Evolutionary conservation across 805 yeast genomes (phyloP).

Genomic region (Blastobotrys americana): DNA sequence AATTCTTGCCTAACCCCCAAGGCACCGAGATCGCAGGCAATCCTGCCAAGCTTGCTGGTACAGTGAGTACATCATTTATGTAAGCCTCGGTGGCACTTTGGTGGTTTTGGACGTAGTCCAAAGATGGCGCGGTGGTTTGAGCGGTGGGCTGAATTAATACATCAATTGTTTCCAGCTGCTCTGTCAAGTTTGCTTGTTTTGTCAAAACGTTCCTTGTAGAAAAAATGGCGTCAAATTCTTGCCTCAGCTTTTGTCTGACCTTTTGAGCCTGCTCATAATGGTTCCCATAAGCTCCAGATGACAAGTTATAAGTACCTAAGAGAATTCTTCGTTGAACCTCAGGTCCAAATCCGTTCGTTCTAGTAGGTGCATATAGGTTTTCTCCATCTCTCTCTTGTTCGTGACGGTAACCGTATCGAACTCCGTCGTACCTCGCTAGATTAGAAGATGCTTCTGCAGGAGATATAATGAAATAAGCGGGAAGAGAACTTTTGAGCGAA

Average conservation of each 20-base stretch:
- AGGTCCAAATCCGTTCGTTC: slow-evolving; percentile 62
- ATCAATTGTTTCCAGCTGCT: slow-evolving; percentile 42
- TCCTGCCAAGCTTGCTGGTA: slow-evolving; percentile 89
- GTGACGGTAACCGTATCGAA: slow-evolving; percentile 66
- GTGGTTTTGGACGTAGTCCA: slow-evolving; percentile 37
- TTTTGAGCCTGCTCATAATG: slow-evolving; percentile 72
- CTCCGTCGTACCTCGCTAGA: slow-evolving; percentile 82
- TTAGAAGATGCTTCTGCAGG: slow-evolving; percentile 95
- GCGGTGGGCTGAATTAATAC: slow-evolving; percentile 70
- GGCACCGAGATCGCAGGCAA: slow-evolving; percentile 83
- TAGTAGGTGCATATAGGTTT: slow-evolving; percentile 48
- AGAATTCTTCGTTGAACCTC: slow-evolving; percentile 81
- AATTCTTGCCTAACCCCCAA: slow-evolving; percentile 32
- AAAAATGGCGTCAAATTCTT: slow-evolving; percentile 63
- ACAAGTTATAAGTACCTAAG: slow-evolving; percentile 79
- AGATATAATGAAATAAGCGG: slow-evolving; percentile 79
- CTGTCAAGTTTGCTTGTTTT: slow-evolving; percentile 14
- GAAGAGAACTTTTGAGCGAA: slow-evolving; percentile 54
- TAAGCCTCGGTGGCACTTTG: slow-evolving; percentile 52
- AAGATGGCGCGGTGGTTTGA: slow-evolving; percentile 45
- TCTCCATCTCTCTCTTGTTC: slow-evolving; percentile 24
- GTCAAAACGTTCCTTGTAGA: slow-evolving; percentile 40
- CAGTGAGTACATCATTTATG: slow-evolving; percentile 75
- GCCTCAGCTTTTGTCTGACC: slow-evolving; percentile 51
- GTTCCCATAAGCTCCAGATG: slow-evolving; percentile 63